Evolutionary conservation across 2,329 filamentous ascomycete species (phyloP), one percentile per base, ranked within the genome.

Genomic region (Cordyceps militaris): DNA sequence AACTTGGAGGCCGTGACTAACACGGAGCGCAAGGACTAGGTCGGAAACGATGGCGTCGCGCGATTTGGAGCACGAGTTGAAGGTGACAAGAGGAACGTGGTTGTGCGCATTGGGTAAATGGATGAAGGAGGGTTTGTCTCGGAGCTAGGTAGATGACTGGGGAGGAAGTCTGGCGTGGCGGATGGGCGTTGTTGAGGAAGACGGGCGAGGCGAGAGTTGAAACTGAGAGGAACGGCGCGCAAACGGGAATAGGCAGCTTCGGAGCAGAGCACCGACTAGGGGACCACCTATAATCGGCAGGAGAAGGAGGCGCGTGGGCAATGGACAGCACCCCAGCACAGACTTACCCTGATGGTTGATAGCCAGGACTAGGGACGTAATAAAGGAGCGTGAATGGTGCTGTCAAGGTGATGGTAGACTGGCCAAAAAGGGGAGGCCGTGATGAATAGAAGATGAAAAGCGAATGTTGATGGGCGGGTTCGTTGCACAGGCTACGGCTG

Each of bases 321-420:
- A 11, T 3, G 32, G 10, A n/a, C 14, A 19, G 42, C 52, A 42
- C 42, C 52, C n/a, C 24, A 30, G 30, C n/a, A 32, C 21, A 28
- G 13, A 55, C 52, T 55, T 47, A 55, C 52, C 52, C 52, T 46
- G 52, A 55, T 44, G 52, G 52, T 55, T 26, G 24, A 14, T n/a
- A 19, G 19, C n/a, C 30, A 24, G 40, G 52, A 23, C 13, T 28
- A 9, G 24, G 51, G n/a, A 40, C 13, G 3, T 19, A 7, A 21
- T 16, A 21, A 21, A n/a, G 9, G 4, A 42, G 3, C 9, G 30
- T 14, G 40, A n/a, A 19, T 24, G 21, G 21, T 24, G 19, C n/a
- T 40, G 19, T 28, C 40, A 10, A 34, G 21, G 14, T 28, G 40
- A 11, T n/a, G 52, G 32, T 53, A 21, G 30, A 28, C 52, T 26